Base-by-base conservation (phyloP, 1,139 yeast species). In the Taphrina confusa region DNA sequence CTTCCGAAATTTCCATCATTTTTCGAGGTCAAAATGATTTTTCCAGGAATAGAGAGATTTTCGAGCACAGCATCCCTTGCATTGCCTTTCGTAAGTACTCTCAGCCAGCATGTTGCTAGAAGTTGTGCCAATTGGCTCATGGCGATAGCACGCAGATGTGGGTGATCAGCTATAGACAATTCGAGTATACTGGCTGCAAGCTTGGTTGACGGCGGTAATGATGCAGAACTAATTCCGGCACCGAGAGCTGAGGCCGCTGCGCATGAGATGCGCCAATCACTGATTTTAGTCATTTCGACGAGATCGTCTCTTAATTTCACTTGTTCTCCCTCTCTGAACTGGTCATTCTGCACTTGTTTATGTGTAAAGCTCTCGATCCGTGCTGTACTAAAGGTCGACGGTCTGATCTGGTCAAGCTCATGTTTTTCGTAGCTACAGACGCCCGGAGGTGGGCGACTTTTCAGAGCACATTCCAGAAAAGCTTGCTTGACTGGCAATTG, bases 181-280 rank as follows among this genome's bases (percentile, higher is more conserved):
- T 76, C 74, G 12, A 82, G 76, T 50, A 90, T 75, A 6, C 80
- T 69, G 30, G 72, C 72, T 16, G 86, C 69, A 0, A 80, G 76
- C 0, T 75, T 75, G 3, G 74, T 69, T n/a, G 64, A 42, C 6
- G 56, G 50, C 46, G 76, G 76, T 30, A 81, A 72, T 63, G 84
- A 88, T 16, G 47, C 49, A 9, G 55, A 31, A 6, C 47, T 50
- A 45, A 79, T 70, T 65, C 80, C 82, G 1, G 79, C 73, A 1
- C 80, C 75, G 57, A 87, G 72, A 27, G 85, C 72, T 8, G 80
- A 78, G 55, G 87, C 71, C 60, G 83, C 80, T 34, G 83, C 74
- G 12, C 81, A 74, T 4, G 83, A 77, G 4, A 81, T 75, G 66
- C 84, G 87, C 97, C 97, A 91, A 65, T 86, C 89, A 20, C 25